Evolutionary conservation across 139 green algal species (phyloP), one percentile per base, ranked within the genome.

Genomic region (Chlorella sorokiniana): DNA sequence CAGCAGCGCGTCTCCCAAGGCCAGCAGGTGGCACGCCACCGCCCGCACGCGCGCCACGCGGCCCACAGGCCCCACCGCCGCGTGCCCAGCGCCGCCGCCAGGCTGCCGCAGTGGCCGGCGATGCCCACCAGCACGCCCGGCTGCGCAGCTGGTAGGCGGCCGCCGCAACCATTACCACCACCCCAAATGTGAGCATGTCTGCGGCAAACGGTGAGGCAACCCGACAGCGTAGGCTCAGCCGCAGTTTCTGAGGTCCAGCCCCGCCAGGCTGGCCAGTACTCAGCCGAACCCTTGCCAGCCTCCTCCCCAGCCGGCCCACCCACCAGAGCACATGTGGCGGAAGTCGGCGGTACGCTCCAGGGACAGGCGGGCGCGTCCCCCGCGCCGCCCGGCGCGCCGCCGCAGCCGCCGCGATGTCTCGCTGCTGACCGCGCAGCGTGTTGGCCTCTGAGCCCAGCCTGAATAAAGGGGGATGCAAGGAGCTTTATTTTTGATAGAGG

Each of bases 401-500:
- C 29, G 33, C 38, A 9, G 31, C 2, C 42, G 52, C 62, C 10
- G 73, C 79, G 5, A 81, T 64, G 52, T 79, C 70, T 0, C 44
- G 56, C 40, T 72, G 64, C 72, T 81, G 31, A 16, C 45, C 29
- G 20, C 71, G 70, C 61, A 84, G 54, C 71, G 54, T 31, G 45
- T 84, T 86, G 52, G 83, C 83, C 64, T 81, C 71, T 2, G 61
- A 73, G 1, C 83, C 83, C 23, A 72, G 63, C 59, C 80, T 86
- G 79, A 41, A 69, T 16, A 3, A 9, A 10, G 64, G n/a, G 3
- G 18, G 35, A 23, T 10, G 67, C 51, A 63, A 76, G 56, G 35
- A 38, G 25, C 6, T 27, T 25, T 2, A 44, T 29, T 23, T 35
- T 31, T 40, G 38, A 11, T 23, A 27, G 37, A 48, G 22, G 20